Base-by-base conservation (phyloP, 2,329 filamentous ascomycete species). In the Plenodomus biglobosus region DNA sequence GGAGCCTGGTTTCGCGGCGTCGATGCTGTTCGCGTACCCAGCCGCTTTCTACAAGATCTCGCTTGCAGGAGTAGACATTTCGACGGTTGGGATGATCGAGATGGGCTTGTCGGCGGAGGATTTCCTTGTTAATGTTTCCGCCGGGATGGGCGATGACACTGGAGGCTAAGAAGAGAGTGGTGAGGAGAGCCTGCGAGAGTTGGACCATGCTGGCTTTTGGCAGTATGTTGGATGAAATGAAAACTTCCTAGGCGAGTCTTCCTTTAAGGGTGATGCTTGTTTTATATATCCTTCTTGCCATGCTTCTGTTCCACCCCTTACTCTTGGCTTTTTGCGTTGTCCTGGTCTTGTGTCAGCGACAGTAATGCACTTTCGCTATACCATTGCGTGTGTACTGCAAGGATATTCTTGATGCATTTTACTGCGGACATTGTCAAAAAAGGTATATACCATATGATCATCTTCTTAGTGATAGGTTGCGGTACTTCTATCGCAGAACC, bases 61-160 rank as follows among this genome's bases (percentile, higher is more conserved):
- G 58, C 49, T 66, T 69, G 53, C 65, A 69, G 40, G 53, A 55
- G 18, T 58, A 50, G 3, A 78, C 65, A 36, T 42, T 72, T 21
- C 73, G 68, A 40, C 72, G 63, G 36, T 65, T 58, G 3, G 74
- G 70, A 37, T 75, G 71, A 8, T 69, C 69, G 47, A 64, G 61
- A 55, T 72, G 65, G 27, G 64, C 62, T 42, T 65, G 59, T 19
- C 65, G 53, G 27, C 64, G 59, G 20, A 63, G 35, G 13, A 69
- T 62, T 11, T 69, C 64, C 45, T 50, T 63, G 54, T 69, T 65
- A 40, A 46, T 57, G 46, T 75, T 72, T 40, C 73, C 71, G 10
- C 73, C 73, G 0, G 73, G 73, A 46, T 76, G 74, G 18, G 73
- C 72, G 38, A 65, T 37, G 18, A 54, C 61, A 11, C 57, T 52